A percentile compares a stretch with the other conserved stretches of the same genome.
phyloP scores from a whole-genome alignment of 164 flowering plant species.

The Echeveria elegans region DNA sequence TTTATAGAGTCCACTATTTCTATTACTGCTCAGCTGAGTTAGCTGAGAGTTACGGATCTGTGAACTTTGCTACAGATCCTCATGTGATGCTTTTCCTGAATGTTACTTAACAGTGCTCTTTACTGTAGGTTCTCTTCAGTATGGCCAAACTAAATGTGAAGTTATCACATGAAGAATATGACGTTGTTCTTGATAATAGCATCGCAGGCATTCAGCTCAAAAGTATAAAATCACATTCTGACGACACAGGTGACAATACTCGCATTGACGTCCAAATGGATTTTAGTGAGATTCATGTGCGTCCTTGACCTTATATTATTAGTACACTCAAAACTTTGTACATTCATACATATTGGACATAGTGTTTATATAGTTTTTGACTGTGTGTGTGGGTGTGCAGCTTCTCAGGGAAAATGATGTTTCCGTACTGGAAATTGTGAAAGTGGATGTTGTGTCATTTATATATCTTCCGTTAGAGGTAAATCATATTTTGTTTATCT shows the following conservation, averaged over 20 bases:
- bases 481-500: neutral
- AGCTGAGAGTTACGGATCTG: neutral
- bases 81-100: neutral
- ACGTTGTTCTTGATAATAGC: conserved; percentile 58
- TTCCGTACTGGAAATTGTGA: conserved; percentile 78
- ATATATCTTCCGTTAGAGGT: conserved; percentile 71
- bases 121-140: conserved; percentile 62
- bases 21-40: neutral
- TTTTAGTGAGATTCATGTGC: conserved; percentile 95
- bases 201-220: conserved; percentile 77
- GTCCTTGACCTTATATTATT: neutral
- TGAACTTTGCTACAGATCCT: neutral
- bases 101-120: conserved; percentile 12
- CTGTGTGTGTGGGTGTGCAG: conserved; percentile 34
- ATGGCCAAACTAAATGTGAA: conserved; percentile 76
- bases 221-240: conserved; percentile 63
- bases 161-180: conserved; percentile 47
- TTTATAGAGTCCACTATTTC: neutral
- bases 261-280: conserved; percentile 89
- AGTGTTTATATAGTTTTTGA: neutral
- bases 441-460: conserved; percentile 65
- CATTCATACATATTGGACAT: neutral
- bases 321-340: neutral
- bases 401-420: conserved; percentile 64
- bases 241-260: conserved; percentile 80